phyloP scores from a whole-genome alignment of 495 filamentous ascomycete species.

The Penicillium diatomitis region DNA sequence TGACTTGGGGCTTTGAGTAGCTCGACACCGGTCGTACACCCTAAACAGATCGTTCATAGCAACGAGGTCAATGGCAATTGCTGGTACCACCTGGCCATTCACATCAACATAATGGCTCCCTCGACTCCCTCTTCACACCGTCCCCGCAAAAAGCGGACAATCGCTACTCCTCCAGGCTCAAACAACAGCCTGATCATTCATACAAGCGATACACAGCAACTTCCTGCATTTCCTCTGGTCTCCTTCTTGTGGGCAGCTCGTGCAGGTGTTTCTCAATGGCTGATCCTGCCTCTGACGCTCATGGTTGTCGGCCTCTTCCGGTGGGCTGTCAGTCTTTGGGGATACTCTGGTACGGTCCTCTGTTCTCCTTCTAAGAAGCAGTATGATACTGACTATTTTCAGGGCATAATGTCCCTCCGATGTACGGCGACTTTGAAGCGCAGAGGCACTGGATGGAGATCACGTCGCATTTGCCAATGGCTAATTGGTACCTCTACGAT shows the following conservation, averaged over 20 bases:
- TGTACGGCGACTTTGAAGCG: slow-evolving; percentile 96
- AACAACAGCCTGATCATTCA: slow-evolving; percentile 44
- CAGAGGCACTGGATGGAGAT: slow-evolving; percentile 99
- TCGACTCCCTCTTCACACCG: slow-evolving; percentile 38
- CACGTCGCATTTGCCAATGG: slow-evolving; percentile 76
- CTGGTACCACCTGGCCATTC: slow-evolving; percentile 5
- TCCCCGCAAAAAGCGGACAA: slow-evolving; percentile 51
- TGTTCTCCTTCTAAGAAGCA: background rate
- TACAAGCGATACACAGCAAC: slow-evolving; percentile 25
- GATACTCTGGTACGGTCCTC: slow-evolving; percentile 68
- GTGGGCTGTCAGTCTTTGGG: slow-evolving; percentile 87
- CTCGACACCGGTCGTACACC: no score
- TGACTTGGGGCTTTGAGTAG: no score
- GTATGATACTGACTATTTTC: slow-evolving; percentile 8
- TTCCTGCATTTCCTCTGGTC: slow-evolving; percentile 73
- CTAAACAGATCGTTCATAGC: no score
- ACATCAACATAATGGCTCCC: slow-evolving; percentile 21
- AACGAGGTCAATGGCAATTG: slow-evolving; percentile 20
- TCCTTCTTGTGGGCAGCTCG: slow-evolving; percentile 88
- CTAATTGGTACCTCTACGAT: slow-evolving; percentile 96
- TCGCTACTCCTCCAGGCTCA: slow-evolving; percentile 35
- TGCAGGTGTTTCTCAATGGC: slow-evolving; percentile 82
- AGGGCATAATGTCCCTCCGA: slow-evolving; percentile 76
- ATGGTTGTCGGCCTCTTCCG: slow-evolving; percentile 88
- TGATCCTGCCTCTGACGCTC: slow-evolving; percentile 73